Evolutionary conservation across 2,329 filamentous ascomycete genomes (phyloP).

Genomic region (Claviceps digitariae): DNA sequence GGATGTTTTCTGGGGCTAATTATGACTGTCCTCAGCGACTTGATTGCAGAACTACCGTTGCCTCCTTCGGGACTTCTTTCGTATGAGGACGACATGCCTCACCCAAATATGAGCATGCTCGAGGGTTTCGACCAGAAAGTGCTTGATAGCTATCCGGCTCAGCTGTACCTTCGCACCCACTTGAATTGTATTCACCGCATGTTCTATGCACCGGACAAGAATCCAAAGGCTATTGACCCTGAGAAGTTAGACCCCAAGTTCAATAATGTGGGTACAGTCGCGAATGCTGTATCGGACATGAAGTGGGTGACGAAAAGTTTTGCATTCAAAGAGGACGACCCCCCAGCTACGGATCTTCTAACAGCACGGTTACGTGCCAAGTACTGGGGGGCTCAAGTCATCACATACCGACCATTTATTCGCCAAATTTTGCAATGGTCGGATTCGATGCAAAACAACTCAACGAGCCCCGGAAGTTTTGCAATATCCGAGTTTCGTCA

Average conservation of each 20-base stretch:
- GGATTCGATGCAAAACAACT: constrained; percentile 22
- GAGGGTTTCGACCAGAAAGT: constrained; percentile 33
- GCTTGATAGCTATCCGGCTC: constrained; percentile 46
- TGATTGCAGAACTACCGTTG: constrained; percentile 69
- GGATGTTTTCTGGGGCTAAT: not conserved
- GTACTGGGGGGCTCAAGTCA: constrained; percentile 84
- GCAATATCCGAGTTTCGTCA: constrained; percentile 22
- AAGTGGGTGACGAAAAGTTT: constrained; percentile 36
- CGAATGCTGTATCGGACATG: constrained; percentile 28
- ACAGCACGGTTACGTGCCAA: constrained; percentile 77
- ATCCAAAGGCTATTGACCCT: constrained; percentile 14
- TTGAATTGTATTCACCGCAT: constrained; percentile 49
- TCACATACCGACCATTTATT: constrained; percentile 72
- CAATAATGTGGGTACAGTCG: constrained; percentile 32
- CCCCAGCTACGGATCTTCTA: constrained; percentile 63
- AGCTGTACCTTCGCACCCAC: constrained; percentile 50
- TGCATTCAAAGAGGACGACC: constrained; percentile 51
- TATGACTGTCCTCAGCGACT: constrained; percentile 45
- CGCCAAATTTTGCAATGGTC: constrained; percentile 40
- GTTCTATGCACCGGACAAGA: constrained; percentile 35
- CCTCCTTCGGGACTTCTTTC: constrained; percentile 48
- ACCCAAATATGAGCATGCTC: constrained; percentile 41
- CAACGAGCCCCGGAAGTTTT: constrained; percentile 19
- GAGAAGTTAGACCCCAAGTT: constrained; percentile 22
- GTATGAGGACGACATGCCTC: constrained; percentile 51